These are phyloP conservation scores for Stephanodiscus minutulus DNA, from an alignment of 108 stramenopile genomes.

Conservation along the genomic window DNA sequence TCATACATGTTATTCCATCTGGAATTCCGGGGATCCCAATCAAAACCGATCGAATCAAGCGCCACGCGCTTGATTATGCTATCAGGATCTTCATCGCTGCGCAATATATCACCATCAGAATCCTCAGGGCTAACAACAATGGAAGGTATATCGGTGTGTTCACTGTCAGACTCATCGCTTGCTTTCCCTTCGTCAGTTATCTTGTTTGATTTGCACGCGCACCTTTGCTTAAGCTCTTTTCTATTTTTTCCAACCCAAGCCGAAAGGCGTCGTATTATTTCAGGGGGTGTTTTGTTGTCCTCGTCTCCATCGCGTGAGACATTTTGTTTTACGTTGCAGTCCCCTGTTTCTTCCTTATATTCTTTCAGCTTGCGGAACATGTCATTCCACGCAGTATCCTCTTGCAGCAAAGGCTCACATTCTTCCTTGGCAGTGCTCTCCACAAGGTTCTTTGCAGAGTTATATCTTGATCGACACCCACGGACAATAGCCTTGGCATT, in stretches of 20 bases:
- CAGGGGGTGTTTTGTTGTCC: constrained; percentile 31
- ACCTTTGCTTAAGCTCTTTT: constrained; percentile 32
- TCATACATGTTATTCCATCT: constrained; percentile 57
- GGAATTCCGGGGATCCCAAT: constrained; percentile 48
- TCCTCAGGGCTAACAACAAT: constrained; percentile 6
- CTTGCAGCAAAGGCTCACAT: constrained; percentile 33
- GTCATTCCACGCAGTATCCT: constrained; percentile 52
- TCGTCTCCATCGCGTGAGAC: constrained; percentile 6
- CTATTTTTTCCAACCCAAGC: constrained; percentile 41
- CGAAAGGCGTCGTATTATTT: constrained; percentile 29
- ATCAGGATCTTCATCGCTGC: constrained; percentile 33
- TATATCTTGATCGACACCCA: constrained; percentile 36
- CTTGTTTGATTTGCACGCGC: constrained; percentile 3
- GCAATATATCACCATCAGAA: background rate
- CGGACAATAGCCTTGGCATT: constrained; percentile 21
- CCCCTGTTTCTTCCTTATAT: constrained; percentile 51
- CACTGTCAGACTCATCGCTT: constrained; percentile 4
- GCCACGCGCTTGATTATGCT: constrained; percentile 45
- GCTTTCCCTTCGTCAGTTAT: background rate
- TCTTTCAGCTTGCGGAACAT: constrained; percentile 49
- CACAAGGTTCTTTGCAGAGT: constrained; percentile 25
- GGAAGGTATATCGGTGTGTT: background rate
- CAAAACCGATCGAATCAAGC: constrained; percentile 44
- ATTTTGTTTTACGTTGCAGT: constrained; percentile 46
- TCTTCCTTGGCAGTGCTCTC: constrained; percentile 38